Evolutionary conservation across 371 early-diverging fungal genomes (phyloP).

Genomic region (Syncephalastrum contaminatum): DNA sequence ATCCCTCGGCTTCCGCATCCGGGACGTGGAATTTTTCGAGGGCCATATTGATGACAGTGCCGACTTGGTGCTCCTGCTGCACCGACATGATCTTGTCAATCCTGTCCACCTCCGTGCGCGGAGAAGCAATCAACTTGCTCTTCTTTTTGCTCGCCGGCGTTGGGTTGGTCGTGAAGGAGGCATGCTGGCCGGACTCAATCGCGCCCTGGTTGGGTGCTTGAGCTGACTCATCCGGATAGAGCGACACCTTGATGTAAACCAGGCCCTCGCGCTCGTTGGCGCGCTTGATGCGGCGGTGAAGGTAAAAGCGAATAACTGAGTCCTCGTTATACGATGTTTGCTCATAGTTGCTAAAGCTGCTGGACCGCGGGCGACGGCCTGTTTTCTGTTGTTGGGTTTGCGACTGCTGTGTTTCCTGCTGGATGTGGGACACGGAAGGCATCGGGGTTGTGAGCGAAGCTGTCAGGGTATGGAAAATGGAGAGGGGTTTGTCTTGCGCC

Average conservation of each 20-base stretch:
- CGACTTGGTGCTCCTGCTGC: slow-evolving; percentile 29
- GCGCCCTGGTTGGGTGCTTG: background rate
- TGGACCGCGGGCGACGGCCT: slow-evolving; percentile 30
- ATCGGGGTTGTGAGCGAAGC: slow-evolving; percentile 61
- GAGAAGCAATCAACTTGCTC: slow-evolving; percentile 12
- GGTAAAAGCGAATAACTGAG: slow-evolving; percentile 42
- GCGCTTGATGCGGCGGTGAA: slow-evolving; percentile 42
- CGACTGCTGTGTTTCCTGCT: slow-evolving; percentile 24
- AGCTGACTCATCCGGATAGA: slow-evolving; percentile 34
- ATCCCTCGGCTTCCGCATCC: slow-evolving; percentile 35
- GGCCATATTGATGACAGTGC: slow-evolving; percentile 39
- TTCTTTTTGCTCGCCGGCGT: slow-evolving; percentile 23
- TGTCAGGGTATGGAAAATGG: slow-evolving; percentile 59
- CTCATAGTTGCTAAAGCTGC: slow-evolving; percentile 45
- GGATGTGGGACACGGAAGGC: slow-evolving; percentile 41
- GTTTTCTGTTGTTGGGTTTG: slow-evolving; percentile 10
- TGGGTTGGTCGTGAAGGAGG: slow-evolving; percentile 13
- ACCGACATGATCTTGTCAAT: slow-evolving; percentile 53
- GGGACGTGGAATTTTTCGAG: slow-evolving; percentile 48
- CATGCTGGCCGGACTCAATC: background rate
- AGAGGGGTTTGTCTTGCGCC: slow-evolving; percentile 56
- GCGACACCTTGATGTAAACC: slow-evolving; percentile 43
- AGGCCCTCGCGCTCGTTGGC: slow-evolving; percentile 39
- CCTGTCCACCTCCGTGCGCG: slow-evolving; percentile 34
- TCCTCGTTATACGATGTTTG: slow-evolving; percentile 44